Evolutionary conservation across 2,329 filamentous ascomycete genomes (phyloP), one percentile per base, ranked within the genome.

Genomic region (Calonectria pteridis): DNA sequence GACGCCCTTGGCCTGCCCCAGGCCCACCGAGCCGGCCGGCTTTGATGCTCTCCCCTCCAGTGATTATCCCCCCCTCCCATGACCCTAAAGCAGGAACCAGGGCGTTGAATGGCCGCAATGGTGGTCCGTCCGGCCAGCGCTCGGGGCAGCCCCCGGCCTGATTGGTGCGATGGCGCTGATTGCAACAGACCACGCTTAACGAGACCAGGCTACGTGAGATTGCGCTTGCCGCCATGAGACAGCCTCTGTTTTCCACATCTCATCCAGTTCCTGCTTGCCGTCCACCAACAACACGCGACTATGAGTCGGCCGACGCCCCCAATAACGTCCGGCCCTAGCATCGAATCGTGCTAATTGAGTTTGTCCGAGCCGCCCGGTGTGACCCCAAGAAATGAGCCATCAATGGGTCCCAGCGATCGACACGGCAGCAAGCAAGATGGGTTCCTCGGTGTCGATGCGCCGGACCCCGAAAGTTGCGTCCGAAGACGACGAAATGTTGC

Each of bases 181-280:
- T 80, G 75, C 76, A 66, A 79, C 75, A 72, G 69, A 16, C 76
- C 78, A 79, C 77, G 75, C 77, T 76, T 79, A 71, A 75, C 70
- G 76, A 77, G 53, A 76, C 77, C 69, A 67, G 78, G 75, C 75
- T 70, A 51, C 69, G 71, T 77, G 77, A 80, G 78, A 80, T 80
- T 80, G 76, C 77, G 78, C 67, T 77, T 77, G 73, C 77, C 69
- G 55, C 71, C 75, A 75, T 78, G 77, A 77, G 75, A 74, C 78
- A 78, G 46, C 73, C 73, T 73, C 67, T 73, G 73, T 58, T 73
- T 79, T 73, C 71, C 33, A 23, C 53, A 64, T 66, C 28, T 71
- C 62, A 29, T 66, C 53, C n/a, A 28, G 49, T 59, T 23, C 40
- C 66, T 49, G 26, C 50, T 53, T 62, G 31, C 49, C 49, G 35